phyloP scores from a whole-genome alignment of 2,329 filamentous ascomycete species.

The Xylaria sp. region DNA sequence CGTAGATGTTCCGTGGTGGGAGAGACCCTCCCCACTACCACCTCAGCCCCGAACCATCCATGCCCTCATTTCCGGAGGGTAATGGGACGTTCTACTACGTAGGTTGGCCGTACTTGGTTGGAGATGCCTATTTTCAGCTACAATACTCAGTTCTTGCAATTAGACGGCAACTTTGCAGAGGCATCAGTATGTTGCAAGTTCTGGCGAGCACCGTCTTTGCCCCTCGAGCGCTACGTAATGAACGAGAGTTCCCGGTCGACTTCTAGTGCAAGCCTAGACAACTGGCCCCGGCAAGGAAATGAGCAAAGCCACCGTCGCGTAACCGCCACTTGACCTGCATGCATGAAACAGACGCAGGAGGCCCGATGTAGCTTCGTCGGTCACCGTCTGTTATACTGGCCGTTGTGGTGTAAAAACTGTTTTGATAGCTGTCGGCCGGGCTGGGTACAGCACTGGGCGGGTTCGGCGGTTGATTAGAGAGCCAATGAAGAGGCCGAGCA shows the following conservation, averaged over 20 bases:
- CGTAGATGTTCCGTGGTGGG: conserved; percentile 19
- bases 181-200: conserved; percentile 7
- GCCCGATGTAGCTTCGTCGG: conserved; percentile 42
- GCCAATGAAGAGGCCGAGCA: conserved; percentile 24
- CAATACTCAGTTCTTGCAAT: conserved; percentile 1
- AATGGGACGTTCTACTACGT: conserved; percentile 14
- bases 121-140: conserved; percentile 1
- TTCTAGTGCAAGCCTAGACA: conserved; percentile 23
- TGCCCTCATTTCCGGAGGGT: conserved; percentile 4
- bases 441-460: conserved; percentile 28
- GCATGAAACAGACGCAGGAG: conserved; percentile 48
- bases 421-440: conserved; percentile 26
- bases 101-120: conserved; percentile 18
- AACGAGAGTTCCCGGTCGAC: conserved; percentile 30
- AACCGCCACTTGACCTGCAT: conserved; percentile 46
- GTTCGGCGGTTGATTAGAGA: conserved; percentile 39
- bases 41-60: conserved; percentile 37
- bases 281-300: conserved; percentile 20
- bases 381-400: conserved; percentile 37
- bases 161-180: not conserved
- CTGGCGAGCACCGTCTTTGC: conserved; percentile 16
- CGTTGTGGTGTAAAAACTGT: conserved; percentile 18
- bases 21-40: conserved; percentile 31
- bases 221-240: conserved; percentile 13
- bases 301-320: conserved; percentile 37